phyloP scores from a whole-genome alignment of 257 asterid species.

The Forsythia suspensa region DNA sequence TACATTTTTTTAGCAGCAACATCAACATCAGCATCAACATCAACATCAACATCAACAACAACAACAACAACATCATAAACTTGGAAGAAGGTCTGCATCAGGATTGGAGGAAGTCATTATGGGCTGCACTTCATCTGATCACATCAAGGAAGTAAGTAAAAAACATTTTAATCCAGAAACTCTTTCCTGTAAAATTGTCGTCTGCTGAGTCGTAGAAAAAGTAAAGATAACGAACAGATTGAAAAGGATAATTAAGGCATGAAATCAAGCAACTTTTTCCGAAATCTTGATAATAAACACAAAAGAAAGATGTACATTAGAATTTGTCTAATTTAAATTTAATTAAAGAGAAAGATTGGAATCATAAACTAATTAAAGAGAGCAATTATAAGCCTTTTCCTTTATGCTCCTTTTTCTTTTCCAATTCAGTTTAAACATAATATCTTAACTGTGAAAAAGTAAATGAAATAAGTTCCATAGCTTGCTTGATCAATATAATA shows the following conservation, averaged over 20 bases:
- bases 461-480: background rate
- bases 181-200: background rate
- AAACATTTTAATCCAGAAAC: constrained; percentile 30
- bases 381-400: constrained; percentile 24
- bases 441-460: background rate
- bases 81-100: constrained; percentile 83
- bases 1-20: constrained; percentile 41
- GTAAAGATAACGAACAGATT: background rate
- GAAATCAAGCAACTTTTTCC: background rate
- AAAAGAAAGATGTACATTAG: constrained; percentile 22
- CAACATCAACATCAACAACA: constrained; percentile 49
- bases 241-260: background rate
- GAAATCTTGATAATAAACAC: constrained; percentile 7
- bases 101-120: constrained; percentile 95
- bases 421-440: constrained; percentile 1
- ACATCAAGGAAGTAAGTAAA: constrained; percentile 65
- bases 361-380: background rate
- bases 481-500: background rate
- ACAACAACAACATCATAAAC: constrained; percentile 68
- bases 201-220: background rate
- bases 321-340: constrained; percentile 16
- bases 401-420: constrained; percentile 45
- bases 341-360: background rate
- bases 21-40: constrained; percentile 36
- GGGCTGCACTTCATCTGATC: constrained; percentile 88